phyloP scores from a whole-genome alignment of 345 rosid species.

The Linum trigynum region DNA sequence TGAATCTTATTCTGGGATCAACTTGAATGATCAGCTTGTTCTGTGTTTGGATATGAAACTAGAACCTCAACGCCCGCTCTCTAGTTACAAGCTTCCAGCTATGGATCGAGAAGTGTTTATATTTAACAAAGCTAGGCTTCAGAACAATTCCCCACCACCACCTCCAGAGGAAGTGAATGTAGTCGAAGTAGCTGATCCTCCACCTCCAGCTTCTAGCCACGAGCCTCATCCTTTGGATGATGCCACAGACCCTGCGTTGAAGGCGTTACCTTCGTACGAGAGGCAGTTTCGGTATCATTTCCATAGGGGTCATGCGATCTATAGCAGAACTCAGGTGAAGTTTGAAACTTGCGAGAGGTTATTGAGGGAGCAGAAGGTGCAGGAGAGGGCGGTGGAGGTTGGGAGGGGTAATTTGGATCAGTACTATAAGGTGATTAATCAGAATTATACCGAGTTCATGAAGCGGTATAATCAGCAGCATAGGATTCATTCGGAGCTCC shows the following conservation, averaged over 20 bases:
- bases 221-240: conserved; percentile 81
- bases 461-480: conserved; percentile 76
- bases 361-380: conserved; percentile 78
- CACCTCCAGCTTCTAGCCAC: conserved; percentile 31
- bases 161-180: conserved; percentile 48
- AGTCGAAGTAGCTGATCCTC: conserved; percentile 49
- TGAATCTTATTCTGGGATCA: conserved; percentile 46
- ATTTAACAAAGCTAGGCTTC: conserved; percentile 71
- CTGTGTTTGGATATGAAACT: conserved; percentile 75
- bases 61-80: conserved; percentile 64
- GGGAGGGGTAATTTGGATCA: conserved; percentile 79
- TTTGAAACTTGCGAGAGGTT: conserved; percentile 56
- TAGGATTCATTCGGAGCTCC: conserved; percentile 61
- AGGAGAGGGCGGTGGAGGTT: conserved; percentile 79
- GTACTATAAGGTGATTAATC: conserved; percentile 64
- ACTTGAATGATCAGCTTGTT: conserved; percentile 69
- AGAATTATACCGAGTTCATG: conserved; percentile 68
- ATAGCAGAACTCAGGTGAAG: conserved; percentile 43
- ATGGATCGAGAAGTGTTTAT: conserved; percentile 59
- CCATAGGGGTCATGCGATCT: conserved; percentile 48
- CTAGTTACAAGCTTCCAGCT: conserved; percentile 71
- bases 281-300: conserved; percentile 76
- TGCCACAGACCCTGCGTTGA: conserved; percentile 84
- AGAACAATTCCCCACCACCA: conserved; percentile 50
- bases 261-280: conserved; percentile 87